These are phyloP conservation scores for Lumnitzera littorea DNA, from an alignment of 345 rosid genomes.

Conservation along the genomic window DNA sequence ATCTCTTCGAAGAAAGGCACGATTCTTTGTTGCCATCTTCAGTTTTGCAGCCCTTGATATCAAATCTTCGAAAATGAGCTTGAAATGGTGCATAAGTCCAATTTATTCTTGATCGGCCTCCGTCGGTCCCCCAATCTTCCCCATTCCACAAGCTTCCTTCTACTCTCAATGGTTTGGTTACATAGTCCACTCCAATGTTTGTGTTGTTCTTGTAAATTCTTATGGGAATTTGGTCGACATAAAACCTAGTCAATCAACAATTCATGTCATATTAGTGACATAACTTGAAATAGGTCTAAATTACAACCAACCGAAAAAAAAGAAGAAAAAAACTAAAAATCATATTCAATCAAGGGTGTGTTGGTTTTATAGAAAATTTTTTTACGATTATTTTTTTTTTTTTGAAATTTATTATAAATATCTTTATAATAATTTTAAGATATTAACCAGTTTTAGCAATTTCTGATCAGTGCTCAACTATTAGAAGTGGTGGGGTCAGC, in stretches of 20 bases:
- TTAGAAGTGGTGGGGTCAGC: too few species aligned
- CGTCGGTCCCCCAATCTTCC: constrained; percentile 52
- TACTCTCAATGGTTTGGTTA: constrained; percentile 42
- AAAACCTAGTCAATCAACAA: constrained; percentile 28
- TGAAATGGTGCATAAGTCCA: constrained; percentile 55
- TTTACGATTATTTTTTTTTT: too few species aligned
- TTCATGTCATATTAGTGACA: neutral
- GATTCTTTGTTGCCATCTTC: neutral
- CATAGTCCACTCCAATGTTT: constrained; percentile 34
- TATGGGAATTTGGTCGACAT: constrained; percentile 53
- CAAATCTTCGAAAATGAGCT: constrained; percentile 39
- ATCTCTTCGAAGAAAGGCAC: constrained; percentile 19
- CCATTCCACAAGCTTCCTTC: constrained; percentile 66
- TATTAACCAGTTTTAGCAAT: too few species aligned
- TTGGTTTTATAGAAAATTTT: too few species aligned
- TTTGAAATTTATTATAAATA: too few species aligned
- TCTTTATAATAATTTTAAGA: too few species aligned
- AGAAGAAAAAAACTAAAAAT: too few species aligned
- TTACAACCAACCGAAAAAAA: too few species aligned
- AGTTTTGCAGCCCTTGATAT: constrained; percentile 30
- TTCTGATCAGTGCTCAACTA: too few species aligned
- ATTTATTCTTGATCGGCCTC: constrained; percentile 45
- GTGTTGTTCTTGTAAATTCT: constrained; percentile 60
- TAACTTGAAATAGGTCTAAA: neutral
- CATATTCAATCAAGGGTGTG: too few species aligned